These are phyloP conservation scores for Fusarium sarcochroum DNA, from an alignment of 2,329 filamentous ascomycete species.

Conservation along the genomic window DNA sequence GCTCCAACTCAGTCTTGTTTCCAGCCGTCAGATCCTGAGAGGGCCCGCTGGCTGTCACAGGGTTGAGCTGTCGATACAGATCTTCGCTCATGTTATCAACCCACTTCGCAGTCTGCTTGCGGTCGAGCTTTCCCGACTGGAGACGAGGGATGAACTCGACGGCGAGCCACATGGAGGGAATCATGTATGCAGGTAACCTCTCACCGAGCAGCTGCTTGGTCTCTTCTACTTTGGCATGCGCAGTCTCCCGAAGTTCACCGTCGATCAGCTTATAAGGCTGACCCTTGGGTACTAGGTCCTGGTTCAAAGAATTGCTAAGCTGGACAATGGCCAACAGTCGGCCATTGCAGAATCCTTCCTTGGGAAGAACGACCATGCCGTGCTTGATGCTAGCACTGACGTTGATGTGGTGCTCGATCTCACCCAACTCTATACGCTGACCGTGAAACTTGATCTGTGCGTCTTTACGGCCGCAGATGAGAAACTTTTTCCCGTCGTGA, in stretches of 20 bases:
- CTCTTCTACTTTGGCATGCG: constrained; percentile 14
- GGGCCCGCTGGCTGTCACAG: neutral
- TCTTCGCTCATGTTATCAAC: constrained; percentile 30
- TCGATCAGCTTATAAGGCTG: constrained; percentile 30
- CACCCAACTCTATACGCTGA: constrained; percentile 52
- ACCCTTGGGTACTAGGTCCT: constrained; percentile 25
- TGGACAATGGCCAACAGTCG: constrained; percentile 32
- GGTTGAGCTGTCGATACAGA: constrained; percentile 36
- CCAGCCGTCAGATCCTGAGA: neutral
- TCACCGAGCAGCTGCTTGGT: constrained; percentile 30
- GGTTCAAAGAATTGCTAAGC: constrained; percentile 6
- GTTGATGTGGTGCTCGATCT: constrained; percentile 51
- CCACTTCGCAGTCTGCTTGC: constrained; percentile 34
- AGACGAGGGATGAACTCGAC: constrained; percentile 40
- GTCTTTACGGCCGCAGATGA: constrained; percentile 49
- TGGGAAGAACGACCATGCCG: constrained; percentile 36
- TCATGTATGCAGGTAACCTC: constrained; percentile 41
- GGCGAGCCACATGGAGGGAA: constrained; percentile 41
- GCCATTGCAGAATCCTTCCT: constrained; percentile 32
- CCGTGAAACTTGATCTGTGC: constrained; percentile 54
- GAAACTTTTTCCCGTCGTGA: constrained; percentile 40
- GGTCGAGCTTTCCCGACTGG: constrained; percentile 42
- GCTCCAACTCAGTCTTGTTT: constrained; percentile 13
- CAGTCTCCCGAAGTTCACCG: constrained; percentile 7
- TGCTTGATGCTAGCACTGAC: constrained; percentile 38